Conservation (phyloP, 139 green algal species). For the Chlamydomonas sp. region DNA sequence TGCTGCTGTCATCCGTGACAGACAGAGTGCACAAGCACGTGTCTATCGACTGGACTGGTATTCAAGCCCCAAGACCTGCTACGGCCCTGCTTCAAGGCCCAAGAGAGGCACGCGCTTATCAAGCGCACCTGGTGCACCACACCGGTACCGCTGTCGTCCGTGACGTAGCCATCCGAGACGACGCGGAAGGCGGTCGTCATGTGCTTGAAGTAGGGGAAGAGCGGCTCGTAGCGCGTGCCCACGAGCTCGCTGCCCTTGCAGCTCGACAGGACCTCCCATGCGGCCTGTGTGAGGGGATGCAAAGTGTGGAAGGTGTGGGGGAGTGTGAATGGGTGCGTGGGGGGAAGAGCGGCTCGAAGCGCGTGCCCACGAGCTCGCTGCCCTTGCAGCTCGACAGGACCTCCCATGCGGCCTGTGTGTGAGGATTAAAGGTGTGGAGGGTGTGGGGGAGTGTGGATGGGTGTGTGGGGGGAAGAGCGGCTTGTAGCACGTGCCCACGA, state of each 20-base stretch:
- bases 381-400: slow-evolving; percentile 70
- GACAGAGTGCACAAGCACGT: no score
- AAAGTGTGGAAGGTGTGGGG: no score
- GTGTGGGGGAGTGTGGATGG: no score
- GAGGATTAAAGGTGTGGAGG: background rate
- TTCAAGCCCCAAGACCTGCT: no score
- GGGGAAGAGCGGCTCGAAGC: slow-evolving; percentile 90
- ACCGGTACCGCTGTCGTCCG: slow-evolving; percentile 86
- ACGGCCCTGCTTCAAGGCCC: no score
- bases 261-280: slow-evolving; percentile 65
- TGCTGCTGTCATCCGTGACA: no score
- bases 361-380: slow-evolving; percentile 67
- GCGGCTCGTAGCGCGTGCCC: slow-evolving; percentile 76
- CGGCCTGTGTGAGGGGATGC: slow-evolving; percentile 17
- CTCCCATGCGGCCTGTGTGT: slow-evolving; percentile 41
- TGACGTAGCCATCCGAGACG: slow-evolving; percentile 87
- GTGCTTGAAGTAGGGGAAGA: slow-evolving; percentile 87
- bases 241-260: slow-evolving; percentile 71
- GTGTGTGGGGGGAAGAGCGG: slow-evolving; percentile 94
- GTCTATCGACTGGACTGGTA: no score
- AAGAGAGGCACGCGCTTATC: no score
- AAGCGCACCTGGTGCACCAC: slow-evolving; percentile 79
- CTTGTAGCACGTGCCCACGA: slow-evolving; percentile 79
- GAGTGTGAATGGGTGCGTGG: no score
- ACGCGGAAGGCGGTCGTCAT: slow-evolving; percentile 59